These are phyloP conservation scores for Globisporangium radiosum DNA, from an alignment of 352 stramenopile genomes.

Conservation along the genomic window DNA sequence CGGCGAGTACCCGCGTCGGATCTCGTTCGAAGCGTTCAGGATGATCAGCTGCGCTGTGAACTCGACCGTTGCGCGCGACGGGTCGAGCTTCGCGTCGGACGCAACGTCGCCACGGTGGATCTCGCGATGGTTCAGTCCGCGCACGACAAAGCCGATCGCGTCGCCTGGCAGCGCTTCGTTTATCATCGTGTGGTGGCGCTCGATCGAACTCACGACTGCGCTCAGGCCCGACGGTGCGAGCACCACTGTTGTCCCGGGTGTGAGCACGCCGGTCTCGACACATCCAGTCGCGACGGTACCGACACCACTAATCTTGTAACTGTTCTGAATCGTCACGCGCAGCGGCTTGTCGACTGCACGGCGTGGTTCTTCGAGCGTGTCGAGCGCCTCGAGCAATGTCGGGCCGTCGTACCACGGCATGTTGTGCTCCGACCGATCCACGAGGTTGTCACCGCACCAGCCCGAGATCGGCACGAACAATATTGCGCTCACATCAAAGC, in stretches of 20 bases:
- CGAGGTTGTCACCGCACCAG: constrained; percentile 97
- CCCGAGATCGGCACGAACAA: constrained; percentile 96
- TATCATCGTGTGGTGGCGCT: constrained; percentile 95
- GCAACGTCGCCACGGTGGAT: constrained; percentile 92
- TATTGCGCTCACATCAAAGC: constrained; percentile 94
- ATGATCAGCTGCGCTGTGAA: constrained; percentile 97
- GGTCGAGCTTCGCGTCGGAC: constrained; percentile 92
- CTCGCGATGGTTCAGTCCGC: constrained; percentile 88
- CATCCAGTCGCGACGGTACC: constrained; percentile 95
- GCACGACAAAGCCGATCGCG: constrained; percentile 98
- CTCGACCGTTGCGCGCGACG: constrained; percentile 65
- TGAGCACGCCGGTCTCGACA: constrained; percentile 96
- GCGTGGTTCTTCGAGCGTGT: constrained; percentile 89
- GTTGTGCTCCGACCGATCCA: constrained; percentile 86
- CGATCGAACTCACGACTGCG: constrained; percentile 90
- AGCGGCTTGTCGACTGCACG: constrained; percentile 93
- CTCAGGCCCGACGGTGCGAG: constrained; percentile 88
- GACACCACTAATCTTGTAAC: constrained; percentile 97
- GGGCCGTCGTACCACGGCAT: constrained; percentile 97
- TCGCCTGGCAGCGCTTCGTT: constrained; percentile 90
- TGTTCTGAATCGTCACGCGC: constrained; percentile 93
- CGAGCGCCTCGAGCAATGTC: constrained; percentile 89
- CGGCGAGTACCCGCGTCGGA: constrained; percentile 91
- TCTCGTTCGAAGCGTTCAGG: constrained; percentile 93
- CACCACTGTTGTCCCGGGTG: constrained; percentile 87